Conservation (phyloP, 139 green algal species). For the Chlorella sp. region DNA sequence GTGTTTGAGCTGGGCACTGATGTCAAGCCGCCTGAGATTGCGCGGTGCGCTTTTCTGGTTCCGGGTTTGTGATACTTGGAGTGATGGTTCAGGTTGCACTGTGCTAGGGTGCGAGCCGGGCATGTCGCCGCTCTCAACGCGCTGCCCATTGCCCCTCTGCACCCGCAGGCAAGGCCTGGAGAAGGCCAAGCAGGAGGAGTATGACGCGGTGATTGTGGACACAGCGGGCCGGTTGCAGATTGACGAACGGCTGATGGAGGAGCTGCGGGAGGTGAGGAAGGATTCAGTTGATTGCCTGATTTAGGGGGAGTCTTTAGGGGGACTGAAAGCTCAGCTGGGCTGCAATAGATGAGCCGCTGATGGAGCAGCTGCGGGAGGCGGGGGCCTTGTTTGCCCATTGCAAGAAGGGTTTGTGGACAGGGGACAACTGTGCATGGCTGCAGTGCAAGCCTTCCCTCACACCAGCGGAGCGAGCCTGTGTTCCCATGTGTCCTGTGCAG, state of each 20-base stretch:
- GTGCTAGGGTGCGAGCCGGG: not conserved
- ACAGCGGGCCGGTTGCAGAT: conserved; percentile 95
- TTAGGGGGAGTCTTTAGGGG: not conserved
- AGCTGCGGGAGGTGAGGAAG: conserved; percentile 70
- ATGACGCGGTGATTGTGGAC: conserved; percentile 95
- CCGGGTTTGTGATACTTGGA: too few species aligned
- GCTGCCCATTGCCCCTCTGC: too few species aligned
- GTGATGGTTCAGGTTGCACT: not conserved
- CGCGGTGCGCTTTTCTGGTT: conserved; percentile 30
- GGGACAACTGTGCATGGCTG: too few species aligned
- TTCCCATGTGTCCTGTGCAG: conserved; percentile 6
- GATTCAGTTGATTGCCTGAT: not conserved
- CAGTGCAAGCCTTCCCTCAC: too few species aligned
- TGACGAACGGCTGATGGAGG: conserved; percentile 91
- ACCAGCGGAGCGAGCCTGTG: too few species aligned
- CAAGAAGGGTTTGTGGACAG: too few species aligned
- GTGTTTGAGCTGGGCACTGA: conserved; percentile 90
- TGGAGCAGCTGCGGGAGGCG: not conserved
- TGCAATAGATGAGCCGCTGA: not conserved
- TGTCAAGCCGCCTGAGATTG: conserved; percentile 58
- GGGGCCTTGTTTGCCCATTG: too few species aligned
- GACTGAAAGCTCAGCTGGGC: too few species aligned
- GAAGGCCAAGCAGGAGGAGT: conserved; percentile 69
- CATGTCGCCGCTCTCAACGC: not conserved
- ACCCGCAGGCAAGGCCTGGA: conserved; percentile 61